A percentile compares a stretch with the other conserved stretches of the same genome.
phyloP scores from a whole-genome alignment of 169 alveolate genomes.

The Plasmodium sp. region DNA sequence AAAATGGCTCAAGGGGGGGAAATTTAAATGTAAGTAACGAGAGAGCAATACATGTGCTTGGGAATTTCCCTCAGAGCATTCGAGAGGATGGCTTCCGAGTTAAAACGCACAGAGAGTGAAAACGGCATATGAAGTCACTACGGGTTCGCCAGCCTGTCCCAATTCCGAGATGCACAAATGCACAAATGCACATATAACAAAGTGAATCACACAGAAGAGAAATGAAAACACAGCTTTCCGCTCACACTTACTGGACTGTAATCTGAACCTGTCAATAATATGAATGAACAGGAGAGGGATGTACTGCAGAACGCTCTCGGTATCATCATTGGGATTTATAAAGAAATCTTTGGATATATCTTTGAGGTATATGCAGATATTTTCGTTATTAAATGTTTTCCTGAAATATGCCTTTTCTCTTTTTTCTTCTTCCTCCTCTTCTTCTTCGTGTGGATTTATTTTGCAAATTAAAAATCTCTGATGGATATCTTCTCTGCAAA shows the following conservation, averaged over 20 bases:
- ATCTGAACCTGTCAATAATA: constrained; percentile 48
- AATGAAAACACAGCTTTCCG: not conserved
- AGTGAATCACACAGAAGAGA: not conserved
- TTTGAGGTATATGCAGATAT: constrained; percentile 36
- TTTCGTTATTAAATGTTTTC: constrained; percentile 52
- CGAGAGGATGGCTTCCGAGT: not conserved
- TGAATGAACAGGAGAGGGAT: constrained; percentile 60
- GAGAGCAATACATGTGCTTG: not conserved
- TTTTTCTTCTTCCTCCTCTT: constrained; percentile 33
- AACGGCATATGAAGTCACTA: not conserved
- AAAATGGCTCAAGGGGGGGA: not conserved
- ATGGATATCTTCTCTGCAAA: constrained; percentile 31
- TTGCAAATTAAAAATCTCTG: constrained; percentile 6
- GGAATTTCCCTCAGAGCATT: not conserved
- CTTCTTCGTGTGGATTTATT: constrained; percentile 28
- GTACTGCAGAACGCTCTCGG: constrained; percentile 23
- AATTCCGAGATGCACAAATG: not conserved
- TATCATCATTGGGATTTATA: constrained; percentile 59
- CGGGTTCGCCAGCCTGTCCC: not conserved
- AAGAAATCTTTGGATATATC: constrained; percentile 44
- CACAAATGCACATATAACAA: not conserved
- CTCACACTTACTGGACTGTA: constrained; percentile 42
- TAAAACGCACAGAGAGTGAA: not conserved
- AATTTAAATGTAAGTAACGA: not conserved
- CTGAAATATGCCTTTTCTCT: constrained; percentile 19